Evolutionary conservation across 768 basidiomycete genomes (phyloP), one percentile per base, ranked within the genome.

Genomic region (Neoboletus subvelutipes): DNA sequence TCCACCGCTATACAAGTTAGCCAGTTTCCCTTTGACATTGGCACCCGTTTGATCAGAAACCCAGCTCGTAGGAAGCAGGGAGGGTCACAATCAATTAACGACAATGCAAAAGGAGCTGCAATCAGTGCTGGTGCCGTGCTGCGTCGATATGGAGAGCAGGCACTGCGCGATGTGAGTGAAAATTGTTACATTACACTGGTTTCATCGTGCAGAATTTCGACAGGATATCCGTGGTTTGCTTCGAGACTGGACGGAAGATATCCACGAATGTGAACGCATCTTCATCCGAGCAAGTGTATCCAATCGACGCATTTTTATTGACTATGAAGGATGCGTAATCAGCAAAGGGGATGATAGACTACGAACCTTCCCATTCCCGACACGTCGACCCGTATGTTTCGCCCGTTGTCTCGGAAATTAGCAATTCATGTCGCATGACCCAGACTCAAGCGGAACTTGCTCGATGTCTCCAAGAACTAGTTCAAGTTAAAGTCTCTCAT

Each of bases 1-100:
- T 98, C 71, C 97, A 98, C 72, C 87, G 97, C 1, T 99, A 99
- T 71, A 99, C 97, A 0, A 98, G 95, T 97, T 62, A 64, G 92
- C 80, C 15, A 3, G 15, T 4, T 22, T 45, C 4, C 50, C 39
- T 24, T 40, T 28, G n/a, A 24, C 13, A 40, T 37, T 22, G 26
- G 18, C 20, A 45, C 29, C 29, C 31, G 51, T 58, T 60, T 64
- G 51, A 64, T 51, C n/a, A 43, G 13, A 20, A 33, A n/a, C 9
- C 13, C 22, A 98, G 96, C 97, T 33, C 92, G 97, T 61, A 81
- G 92, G 62, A 98, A 98, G 71, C 97, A 99, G 77, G 97, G 97
- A 73, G 97, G 97, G 0, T 89, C 92, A 2, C 97, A 99, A 74
- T 86, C 88, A 2, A 59, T 87, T 4, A 95, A 98, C 62, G 97